Conservation (phyloP, 768 basidiomycete genomes). For the Mycena amicta region DNA sequence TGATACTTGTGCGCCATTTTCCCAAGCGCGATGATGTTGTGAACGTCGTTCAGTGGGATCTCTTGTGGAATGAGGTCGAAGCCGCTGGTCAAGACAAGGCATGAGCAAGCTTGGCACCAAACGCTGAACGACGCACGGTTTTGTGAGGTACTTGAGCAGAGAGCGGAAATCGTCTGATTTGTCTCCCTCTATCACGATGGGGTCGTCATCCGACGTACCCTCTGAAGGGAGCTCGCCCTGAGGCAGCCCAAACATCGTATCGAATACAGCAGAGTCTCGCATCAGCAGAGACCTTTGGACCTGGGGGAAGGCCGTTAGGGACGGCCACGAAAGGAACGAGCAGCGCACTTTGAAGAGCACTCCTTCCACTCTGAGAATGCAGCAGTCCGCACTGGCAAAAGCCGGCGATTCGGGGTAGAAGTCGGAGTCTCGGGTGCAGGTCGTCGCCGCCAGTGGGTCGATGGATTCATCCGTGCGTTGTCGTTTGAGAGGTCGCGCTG, state of each 20-base stretch:
- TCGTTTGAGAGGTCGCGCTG: neutral
- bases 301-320: neutral
- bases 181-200: neutral
- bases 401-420: neutral
- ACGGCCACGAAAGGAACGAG: neutral
- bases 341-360: neutral
- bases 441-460: too few species aligned
- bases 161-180: neutral
- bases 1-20: neutral
- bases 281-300: neutral
- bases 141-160: neutral
- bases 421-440: neutral
- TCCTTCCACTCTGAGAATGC: neutral
- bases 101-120: neutral
- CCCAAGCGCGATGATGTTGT: neutral
- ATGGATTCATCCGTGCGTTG: neutral
- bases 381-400: neutral
- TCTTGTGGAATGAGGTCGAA: neutral
- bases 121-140: neutral
- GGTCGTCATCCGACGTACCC: neutral
- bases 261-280: neutral
- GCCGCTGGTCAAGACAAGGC: neutral
- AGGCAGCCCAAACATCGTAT: neutral
- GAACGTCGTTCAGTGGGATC: neutral
- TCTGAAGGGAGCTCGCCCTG: neutral